Conservation (phyloP, 352 stramenopile species). For the Phytophthora podocarpi region DNA sequence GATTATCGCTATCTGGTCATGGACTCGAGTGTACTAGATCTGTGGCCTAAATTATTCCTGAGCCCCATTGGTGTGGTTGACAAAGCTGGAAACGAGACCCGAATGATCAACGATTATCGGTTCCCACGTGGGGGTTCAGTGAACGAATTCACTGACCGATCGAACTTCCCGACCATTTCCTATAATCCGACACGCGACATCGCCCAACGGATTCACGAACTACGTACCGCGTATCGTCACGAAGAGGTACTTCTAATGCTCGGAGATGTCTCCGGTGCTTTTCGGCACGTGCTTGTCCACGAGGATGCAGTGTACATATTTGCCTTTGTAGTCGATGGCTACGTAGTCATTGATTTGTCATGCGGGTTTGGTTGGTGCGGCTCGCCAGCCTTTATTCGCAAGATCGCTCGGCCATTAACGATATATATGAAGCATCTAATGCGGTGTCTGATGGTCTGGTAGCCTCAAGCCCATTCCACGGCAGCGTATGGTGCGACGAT, state of each 20-base stretch:
- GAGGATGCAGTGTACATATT: constrained; percentile 22
- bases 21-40: background rate
- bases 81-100: background rate
- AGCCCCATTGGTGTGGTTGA: constrained; percentile 1
- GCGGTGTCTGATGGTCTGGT: too few relatives aligned
- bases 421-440: too few relatives aligned
- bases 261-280: constrained; percentile 30
- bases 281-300: constrained; percentile 22
- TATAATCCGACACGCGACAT: constrained; percentile 21
- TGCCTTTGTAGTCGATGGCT: too few relatives aligned
- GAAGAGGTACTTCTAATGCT: constrained; percentile 14
- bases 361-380: too few relatives aligned
- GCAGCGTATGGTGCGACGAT: constrained; percentile 33
- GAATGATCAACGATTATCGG: background rate
- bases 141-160: background rate
- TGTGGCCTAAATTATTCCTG: background rate
- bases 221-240: background rate
- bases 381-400: constrained; percentile 11
- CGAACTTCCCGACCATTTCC: background rate
- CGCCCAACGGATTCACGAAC: constrained; percentile 3
- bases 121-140: background rate
- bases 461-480: too few relatives aligned
- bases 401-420: too few relatives aligned
- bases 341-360: too few relatives aligned
- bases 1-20: background rate